Conservation (phyloP, 78 protist species). For the Speleostelium caveatum region DNA sequence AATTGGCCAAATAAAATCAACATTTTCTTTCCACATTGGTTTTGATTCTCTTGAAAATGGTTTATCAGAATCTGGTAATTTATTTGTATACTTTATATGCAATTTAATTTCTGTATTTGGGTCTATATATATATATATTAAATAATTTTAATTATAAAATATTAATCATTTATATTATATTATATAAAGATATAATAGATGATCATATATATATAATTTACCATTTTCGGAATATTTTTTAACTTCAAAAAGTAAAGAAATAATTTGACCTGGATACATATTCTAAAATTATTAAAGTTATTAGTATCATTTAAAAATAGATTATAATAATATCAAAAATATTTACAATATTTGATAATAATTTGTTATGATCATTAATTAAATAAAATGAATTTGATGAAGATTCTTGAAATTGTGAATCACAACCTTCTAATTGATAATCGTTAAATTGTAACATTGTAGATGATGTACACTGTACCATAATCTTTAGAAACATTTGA, state of each 20-base stretch:
- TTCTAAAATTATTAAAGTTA: too few species aligned
- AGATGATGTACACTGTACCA: conserved; percentile 33
- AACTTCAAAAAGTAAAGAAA: conserved; percentile 56
- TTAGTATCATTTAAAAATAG: too few species aligned
- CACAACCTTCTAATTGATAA: conserved; percentile 45
- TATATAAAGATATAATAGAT: too few species aligned
- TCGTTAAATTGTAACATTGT: conserved; percentile 14
- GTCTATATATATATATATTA: not conserved
- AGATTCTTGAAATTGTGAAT: conserved; percentile 11
- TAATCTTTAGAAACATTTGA: conserved; percentile 28
- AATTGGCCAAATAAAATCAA: conserved; percentile 43
- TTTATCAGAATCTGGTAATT: conserved; percentile 23
- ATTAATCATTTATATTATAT: not conserved
- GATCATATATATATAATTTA: not conserved
- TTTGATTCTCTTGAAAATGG: conserved; percentile 33
- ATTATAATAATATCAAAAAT: too few species aligned
- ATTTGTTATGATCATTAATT: conserved; percentile 46
- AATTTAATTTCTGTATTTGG: not conserved
- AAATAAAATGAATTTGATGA: conserved; percentile 36
- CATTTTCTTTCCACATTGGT: conserved; percentile 61
- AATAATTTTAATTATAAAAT: not conserved
- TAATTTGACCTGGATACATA: conserved; percentile 54
- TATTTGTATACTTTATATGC: conserved; percentile 43
- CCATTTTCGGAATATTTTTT: conserved; percentile 39
- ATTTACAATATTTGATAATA: too few species aligned